Evolutionary conservation across 1,284 basidiomycete species (phyloP), one percentile per base, ranked within the genome.

Genomic region (Leccinum huronense): DNA sequence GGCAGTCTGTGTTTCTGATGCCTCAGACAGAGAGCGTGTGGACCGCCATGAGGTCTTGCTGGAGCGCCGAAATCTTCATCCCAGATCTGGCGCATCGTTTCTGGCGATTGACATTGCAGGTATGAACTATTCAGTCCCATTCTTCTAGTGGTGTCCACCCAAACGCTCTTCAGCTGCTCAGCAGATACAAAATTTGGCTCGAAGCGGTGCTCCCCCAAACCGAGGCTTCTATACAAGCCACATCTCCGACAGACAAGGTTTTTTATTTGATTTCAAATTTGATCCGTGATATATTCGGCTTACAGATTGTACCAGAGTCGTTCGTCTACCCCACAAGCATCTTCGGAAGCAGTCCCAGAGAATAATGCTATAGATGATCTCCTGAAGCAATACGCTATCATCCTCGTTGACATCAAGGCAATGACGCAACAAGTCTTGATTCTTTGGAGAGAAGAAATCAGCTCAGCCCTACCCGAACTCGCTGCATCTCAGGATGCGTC

Each of bases 21-120:
- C 65, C 81, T 9, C 94, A 95, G 74, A 86, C 87, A 4, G 81
- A 81, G 40, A 86, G 88, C 5, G 79, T 90, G 1, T 94, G 89
- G 86, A 78, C 81, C 55, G 91, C 93, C 2, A 81, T 97, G 48
- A 79, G 82, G 42, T 83, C 84, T 6, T 94, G 94, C 73, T 97
- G 95, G 95, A 90, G 87, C 66, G 84, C 87, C 9, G 89, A 94
- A 56, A 83, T 96, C 11, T 96, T 86, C 75, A 87, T 97, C 55
- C 88, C 90, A 3, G 90, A 94, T 64, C 78, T 97, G 9, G 84
- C 85, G 31, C 83, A 89, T 74, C 85, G 91, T 60, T 97, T 97
- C 74, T 97, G 95, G 95, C 86, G 84, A 67, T 79, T 97, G 63
- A 92, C 88, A 3, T 77, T 98, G 40, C 95, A 97, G 84, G 93